phyloP scores from a whole-genome alignment of 345 rosid genomes.

The Dovyalis caffra region DNA sequence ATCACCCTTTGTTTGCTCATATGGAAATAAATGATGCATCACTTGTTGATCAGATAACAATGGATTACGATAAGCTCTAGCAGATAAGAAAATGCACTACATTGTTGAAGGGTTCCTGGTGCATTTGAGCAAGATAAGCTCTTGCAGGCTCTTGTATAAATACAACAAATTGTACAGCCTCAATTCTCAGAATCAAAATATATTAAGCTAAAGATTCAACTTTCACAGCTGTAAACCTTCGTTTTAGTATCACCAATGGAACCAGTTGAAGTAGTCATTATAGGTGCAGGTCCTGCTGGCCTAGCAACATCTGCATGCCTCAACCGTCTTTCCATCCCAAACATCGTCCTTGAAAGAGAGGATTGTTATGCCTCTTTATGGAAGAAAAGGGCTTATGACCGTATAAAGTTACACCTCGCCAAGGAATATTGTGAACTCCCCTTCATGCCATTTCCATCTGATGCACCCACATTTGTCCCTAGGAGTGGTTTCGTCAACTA shows the following conservation, averaged over 20 bases:
- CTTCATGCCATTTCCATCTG: slow-evolving; percentile 1
- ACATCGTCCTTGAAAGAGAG: slow-evolving; percentile 18
- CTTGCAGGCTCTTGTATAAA: too few relatives aligned
- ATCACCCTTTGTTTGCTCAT: too few relatives aligned
- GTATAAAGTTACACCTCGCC: slow-evolving; percentile 16
- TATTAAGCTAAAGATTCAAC: too few relatives aligned
- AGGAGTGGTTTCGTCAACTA: slow-evolving; percentile 13
- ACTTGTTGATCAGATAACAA: too few relatives aligned
- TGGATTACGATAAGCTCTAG: too few relatives aligned
- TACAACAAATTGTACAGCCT: too few relatives aligned
- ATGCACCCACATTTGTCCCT: slow-evolving; percentile 6
- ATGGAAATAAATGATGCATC: too few relatives aligned
- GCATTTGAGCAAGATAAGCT: too few relatives aligned
- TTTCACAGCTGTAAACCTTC: too few relatives aligned
- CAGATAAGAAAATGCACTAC: too few relatives aligned
- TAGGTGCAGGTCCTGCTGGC: slow-evolving; percentile 32
- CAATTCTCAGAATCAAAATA: too few relatives aligned
- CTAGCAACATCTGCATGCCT: slow-evolving; percentile 27
- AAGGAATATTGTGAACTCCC: slow-evolving; percentile 28
- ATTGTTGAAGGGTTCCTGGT: too few relatives aligned
- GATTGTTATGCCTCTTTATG: slow-evolving; percentile 24
- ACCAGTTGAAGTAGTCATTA: background rate
- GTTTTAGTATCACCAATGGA: background rate
- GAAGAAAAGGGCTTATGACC: slow-evolving; percentile 23
- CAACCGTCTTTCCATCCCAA: background rate